Conservation (phyloP, 768 basidiomycete species). For the Tricholoma terreum region DNA sequence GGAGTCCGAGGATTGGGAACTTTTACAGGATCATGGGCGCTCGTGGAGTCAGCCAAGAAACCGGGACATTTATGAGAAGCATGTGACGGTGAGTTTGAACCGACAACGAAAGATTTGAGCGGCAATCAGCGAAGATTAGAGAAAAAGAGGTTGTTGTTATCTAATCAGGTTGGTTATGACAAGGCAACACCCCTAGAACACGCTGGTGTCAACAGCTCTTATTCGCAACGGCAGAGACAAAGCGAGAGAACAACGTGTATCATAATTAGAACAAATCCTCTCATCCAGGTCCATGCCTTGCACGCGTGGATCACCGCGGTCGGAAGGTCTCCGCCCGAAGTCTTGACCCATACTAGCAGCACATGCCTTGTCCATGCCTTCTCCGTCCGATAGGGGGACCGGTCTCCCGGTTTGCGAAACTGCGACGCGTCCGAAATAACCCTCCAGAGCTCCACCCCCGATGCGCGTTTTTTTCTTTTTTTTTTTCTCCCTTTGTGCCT, state of each 20-base stretch:
- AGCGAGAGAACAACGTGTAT: slow-evolving; percentile 15
- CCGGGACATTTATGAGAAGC: background rate
- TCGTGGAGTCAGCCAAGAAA: too few relatives aligned
- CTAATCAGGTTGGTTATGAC: background rate
- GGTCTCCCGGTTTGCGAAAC: slow-evolving; percentile 5
- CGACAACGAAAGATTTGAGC: too few relatives aligned
- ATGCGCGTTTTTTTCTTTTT: slow-evolving; percentile 6
- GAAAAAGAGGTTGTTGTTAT: background rate
- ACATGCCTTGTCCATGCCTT: slow-evolving; percentile 6
- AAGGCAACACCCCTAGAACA: background rate
- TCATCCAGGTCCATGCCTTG: slow-evolving; percentile 6
- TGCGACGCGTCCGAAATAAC: background rate
- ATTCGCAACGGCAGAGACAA: background rate
- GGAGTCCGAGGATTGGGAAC: too few relatives aligned
- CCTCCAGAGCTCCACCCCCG: slow-evolving; percentile 1
- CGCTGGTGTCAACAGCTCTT: background rate
- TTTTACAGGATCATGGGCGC: too few relatives aligned
- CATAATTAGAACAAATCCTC: slow-evolving; percentile 10
- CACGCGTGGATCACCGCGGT: slow-evolving; percentile 20
- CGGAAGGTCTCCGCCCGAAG: slow-evolving; percentile 10
- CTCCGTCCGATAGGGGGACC: slow-evolving; percentile 7
- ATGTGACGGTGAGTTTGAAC: too few relatives aligned
- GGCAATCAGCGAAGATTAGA: background rate
- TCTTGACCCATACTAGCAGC: background rate
- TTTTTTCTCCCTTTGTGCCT: slow-evolving; percentile 2